Base-by-base conservation (phyloP, 2,329 filamentous ascomycete species). In the Exophiala phaeomuriformis region DNA sequence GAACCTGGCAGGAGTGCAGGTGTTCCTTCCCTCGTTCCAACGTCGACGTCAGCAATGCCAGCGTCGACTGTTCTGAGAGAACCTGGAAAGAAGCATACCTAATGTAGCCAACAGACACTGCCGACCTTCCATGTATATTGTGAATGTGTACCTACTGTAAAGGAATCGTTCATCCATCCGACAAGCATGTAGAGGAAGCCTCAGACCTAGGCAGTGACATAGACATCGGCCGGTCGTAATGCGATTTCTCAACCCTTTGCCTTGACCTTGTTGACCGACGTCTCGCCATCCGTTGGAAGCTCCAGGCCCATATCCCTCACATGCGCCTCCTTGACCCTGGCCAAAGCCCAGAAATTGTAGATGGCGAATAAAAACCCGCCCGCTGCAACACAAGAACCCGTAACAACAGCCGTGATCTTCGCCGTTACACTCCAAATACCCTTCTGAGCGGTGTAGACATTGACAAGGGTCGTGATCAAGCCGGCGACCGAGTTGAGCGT, bases 401-500 rank as follows among this genome's bases (percentile, higher is more conserved):
- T 62, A 27, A 60, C 59, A n/a, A 61, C 58, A 5, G 63, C 64
- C 5, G 66, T 63, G 35, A 67, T 62, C 47, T 59, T 63, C 0
- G 65, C 64, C 0, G 66, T 65, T 30, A 64, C 47, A 28, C 52
- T 75, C 62, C 50, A 70, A 5, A 61, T 59, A n/a, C 57, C 55
- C 10, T 63, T 47, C 51, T 62, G 60, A 4, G 60, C 62, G 3
- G 62, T 61, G 45, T 78, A 78, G 3, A 80, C 69, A 58, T 73
- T 73, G 3, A 77, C 68, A 3, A 80, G 58, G 0, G 76, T 77
- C 1, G 72, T 73, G 4, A 80, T 67, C 30, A 79, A 58, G 1
- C 77, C 78, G 3, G 75, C 77, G 9, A 75, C 58, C 9, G 72
- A 74, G 62, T 78, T 78, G 48, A 78, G 64, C 8, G 71, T 59